Evolutionary conservation across 2,329 filamentous ascomycete species (phyloP), one percentile per base, ranked within the genome.

Genomic region (Apiospora kogelbergensis): DNA sequence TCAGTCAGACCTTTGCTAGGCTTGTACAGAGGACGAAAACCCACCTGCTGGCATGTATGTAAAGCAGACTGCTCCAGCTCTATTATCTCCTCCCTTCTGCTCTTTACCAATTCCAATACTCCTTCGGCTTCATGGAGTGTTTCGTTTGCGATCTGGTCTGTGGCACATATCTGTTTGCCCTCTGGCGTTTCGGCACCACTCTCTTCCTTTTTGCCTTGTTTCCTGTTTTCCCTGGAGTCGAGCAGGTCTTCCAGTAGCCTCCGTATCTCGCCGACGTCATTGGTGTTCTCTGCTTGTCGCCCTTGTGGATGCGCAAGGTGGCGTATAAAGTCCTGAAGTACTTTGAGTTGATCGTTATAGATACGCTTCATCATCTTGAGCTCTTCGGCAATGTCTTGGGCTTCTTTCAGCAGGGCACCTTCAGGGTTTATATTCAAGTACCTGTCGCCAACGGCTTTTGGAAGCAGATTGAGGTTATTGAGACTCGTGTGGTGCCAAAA

Each of bases 301-400:
- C 63, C 67, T 13, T 60, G 67, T 5, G 67, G 44, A 13, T 68
- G 63, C 6, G 24, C 22, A 3, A 70, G 37, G 26, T 72, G 65
- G 3, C 40, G 66, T 30, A 63, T 69, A 65, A 74, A 74, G 10
- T 71, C 68, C 40, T 69, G 67, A 15, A 68, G 68, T 6, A 72
- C 63, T 13, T 70, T 68, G 3, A 65, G 57, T 46, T 91, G 89
- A 13, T 85, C 82, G 22, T 86, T 83, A 40, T 91, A 89, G 0
- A 91, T 79, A 46, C 84, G 85, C 6, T 83, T 74, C 6, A 91
- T 81, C 0, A 87, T 89, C 2, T 82, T 83, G 3, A 91, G 81
- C 74, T 91, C 89, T 69, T 91, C 89, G 70, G 90, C 87, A 53
- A 91, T 86, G 70, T 91, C 89, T 10, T 88, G 84, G 0, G 91